Base-by-base conservation (phyloP, 2,329 filamentous ascomycete species). In the Hymenoscyphus scutula region DNA sequence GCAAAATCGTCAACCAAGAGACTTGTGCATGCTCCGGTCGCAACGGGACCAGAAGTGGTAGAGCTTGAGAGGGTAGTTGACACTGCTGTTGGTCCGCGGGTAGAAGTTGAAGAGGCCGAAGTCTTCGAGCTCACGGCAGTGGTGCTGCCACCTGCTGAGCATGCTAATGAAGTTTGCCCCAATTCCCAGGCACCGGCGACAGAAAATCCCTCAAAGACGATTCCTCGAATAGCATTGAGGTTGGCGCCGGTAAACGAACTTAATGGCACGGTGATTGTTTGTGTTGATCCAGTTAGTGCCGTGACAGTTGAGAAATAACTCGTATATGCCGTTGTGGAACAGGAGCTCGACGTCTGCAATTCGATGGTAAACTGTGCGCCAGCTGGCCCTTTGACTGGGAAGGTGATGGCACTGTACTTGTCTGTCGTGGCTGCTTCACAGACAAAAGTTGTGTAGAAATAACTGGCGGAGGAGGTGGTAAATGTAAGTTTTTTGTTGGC, bases 1-100 rank as follows among this genome's bases (percentile, higher is more conserved):
- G 78, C 78, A 79, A 82, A 87, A 74, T 87, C 84, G 65, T 87
- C 84, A 60, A 87, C 77, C 29, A 84, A 70, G 6, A 83, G 73
- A 38, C 76, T 71, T 11, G 74, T 72, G 69, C 81, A 84, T 37
- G 64, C 60, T 56, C 62, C 62, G 58, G 60, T 53, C 30, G 63
- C 27, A 11, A 59, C 62, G 10, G 67, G 61, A 53, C 5, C 17
- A 17, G 37, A 60, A 5, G 56, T 51, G 15, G 34, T 15, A 48
- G 45, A 23, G 45, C 45, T 51, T 6, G 25, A 23, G n/a, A 32
- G n/a, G 25, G 25, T 15, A 17, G 25, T 54, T 30, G 29, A 32
- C 15, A 30, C 53, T 32, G 7, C 53, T 25, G 17, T 7, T n/a
- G 38, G n/a, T 8, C 17, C 38, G 17, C 38, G 38, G 6, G 38